Evolutionary conservation across 805 yeast species (phyloP).

Genomic region (Wickerhamomyces bisporus): DNA sequence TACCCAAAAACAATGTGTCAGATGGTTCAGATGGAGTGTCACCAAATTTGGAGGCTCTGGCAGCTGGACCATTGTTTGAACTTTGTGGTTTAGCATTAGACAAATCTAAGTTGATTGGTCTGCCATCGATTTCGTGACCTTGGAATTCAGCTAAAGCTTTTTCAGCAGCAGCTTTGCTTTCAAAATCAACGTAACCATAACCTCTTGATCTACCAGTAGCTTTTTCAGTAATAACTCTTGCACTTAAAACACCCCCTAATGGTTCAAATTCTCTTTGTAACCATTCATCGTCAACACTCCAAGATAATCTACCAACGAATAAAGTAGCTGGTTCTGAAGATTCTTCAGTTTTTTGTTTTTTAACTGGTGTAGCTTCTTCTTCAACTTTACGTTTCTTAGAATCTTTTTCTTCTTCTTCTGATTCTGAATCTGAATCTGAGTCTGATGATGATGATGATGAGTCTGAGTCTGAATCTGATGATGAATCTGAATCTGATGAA

Average conservation of each 20-base stretch:
- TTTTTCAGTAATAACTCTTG: slow-evolving; percentile 93
- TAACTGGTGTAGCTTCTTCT: slow-evolving; percentile 30
- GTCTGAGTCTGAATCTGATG: slow-evolving; percentile 22
- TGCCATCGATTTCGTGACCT: slow-evolving; percentile 94
- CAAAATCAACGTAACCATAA: slow-evolving; percentile 96
- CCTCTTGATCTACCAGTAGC: slow-evolving; percentile 92
- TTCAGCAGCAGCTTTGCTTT: slow-evolving; percentile 69
- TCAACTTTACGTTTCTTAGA: slow-evolving; percentile 32
- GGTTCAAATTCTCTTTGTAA: slow-evolving; percentile 80
- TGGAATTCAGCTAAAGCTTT: slow-evolving; percentile 80
- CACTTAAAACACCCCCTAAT: slow-evolving; percentile 74
- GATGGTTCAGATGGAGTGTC: slow-evolving; percentile 90
- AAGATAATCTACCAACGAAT: slow-evolving; percentile 95
- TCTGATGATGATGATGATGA: no score
- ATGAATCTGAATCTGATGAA: slow-evolving; percentile 9
- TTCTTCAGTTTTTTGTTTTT: slow-evolving; percentile 29
- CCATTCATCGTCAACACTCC: slow-evolving; percentile 97
- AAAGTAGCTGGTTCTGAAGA: slow-evolving; percentile 74
- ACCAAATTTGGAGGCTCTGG: slow-evolving; percentile 87
- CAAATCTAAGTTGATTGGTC: slow-evolving; percentile 91
- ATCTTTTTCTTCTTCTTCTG: slow-evolving; percentile 23
- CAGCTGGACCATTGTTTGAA: slow-evolving; percentile 46
- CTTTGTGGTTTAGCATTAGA: slow-evolving; percentile 77
- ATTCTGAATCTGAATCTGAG: background rate
- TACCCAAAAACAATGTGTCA: slow-evolving; percentile 94